Evolutionary conservation across 306 rosid genomes (phyloP).

Genomic region (Fragaria iinumae): DNA sequence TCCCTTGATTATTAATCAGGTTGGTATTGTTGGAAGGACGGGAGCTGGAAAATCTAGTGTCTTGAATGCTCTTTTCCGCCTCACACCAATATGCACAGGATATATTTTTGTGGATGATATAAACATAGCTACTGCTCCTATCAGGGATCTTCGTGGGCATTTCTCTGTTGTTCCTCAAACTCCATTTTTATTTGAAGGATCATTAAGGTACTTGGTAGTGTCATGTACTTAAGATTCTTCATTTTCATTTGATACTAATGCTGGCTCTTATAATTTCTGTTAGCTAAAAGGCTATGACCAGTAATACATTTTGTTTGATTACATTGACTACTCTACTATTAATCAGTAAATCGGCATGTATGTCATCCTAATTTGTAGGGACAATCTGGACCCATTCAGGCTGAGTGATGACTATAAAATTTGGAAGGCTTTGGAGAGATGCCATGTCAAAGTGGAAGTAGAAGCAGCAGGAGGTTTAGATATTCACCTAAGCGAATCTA

Average conservation of each 20-base stretch:
- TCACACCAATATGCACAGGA: slow-evolving; percentile 68
- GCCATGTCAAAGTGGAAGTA: slow-evolving; percentile 81
- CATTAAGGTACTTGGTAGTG: slow-evolving; percentile 55
- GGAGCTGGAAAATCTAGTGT: slow-evolving; percentile 99
- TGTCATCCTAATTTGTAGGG: slow-evolving; percentile 45
- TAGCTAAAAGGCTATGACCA: background rate
- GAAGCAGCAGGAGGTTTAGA: slow-evolving; percentile 80
- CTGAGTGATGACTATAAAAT: slow-evolving; percentile 57
- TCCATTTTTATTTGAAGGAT: slow-evolving; percentile 87
- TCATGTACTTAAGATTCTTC: slow-evolving; percentile 14
- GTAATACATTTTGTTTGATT: background rate
- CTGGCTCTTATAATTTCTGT: background rate
- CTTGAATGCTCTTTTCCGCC: slow-evolving; percentile 88
- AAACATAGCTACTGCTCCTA: slow-evolving; percentile 61
- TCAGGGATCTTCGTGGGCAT: slow-evolving; percentile 76
- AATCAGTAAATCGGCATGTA: background rate
- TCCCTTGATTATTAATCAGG: slow-evolving; percentile 45
- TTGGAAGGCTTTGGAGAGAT: slow-evolving; percentile 77
- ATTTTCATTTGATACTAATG: background rate
- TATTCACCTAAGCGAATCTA: slow-evolving; percentile 62
- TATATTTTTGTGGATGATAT: slow-evolving; percentile 64
- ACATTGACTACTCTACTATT: no score
- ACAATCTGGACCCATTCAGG: slow-evolving; percentile 81
- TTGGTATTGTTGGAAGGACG: slow-evolving; percentile 93
- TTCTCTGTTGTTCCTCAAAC: slow-evolving; percentile 96